Percentiles rank a stretch among this genome's conserved stretches.
phyloP scores from a whole-genome alignment of 2,329 filamentous ascomycete species.

The Colletotrichum scovillei region DNA sequence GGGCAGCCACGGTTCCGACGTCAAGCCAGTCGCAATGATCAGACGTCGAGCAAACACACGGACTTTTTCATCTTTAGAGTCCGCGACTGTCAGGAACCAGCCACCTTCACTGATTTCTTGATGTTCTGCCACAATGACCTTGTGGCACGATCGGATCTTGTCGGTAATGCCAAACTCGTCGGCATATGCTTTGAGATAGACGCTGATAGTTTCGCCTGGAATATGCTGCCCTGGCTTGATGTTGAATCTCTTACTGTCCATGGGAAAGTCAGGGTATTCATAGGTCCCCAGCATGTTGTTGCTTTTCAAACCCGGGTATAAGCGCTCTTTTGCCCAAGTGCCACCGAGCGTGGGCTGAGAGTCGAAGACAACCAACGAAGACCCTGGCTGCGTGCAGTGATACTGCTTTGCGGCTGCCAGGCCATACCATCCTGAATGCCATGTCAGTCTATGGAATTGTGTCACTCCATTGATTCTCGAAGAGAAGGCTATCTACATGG shows the following conservation, averaged over 20 bases:
- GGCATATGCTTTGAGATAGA: constrained; percentile 59
- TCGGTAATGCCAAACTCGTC: constrained; percentile 53
- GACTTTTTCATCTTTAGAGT: constrained; percentile 12
- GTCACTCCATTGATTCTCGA: background rate
- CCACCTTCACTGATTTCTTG: constrained; percentile 45
- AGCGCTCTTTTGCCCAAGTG: constrained; percentile 74
- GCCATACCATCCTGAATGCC: constrained; percentile 60
- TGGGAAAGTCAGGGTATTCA: constrained; percentile 80
- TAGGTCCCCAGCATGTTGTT: constrained; percentile 81
- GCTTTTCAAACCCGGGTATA: constrained; percentile 76
- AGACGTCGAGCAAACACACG: constrained; percentile 56
- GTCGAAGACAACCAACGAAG: constrained; percentile 70
- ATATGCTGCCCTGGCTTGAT: constrained; percentile 59
- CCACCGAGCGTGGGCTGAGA: constrained; percentile 69
- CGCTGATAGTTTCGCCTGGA: constrained; percentile 56
- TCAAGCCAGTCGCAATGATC: constrained; percentile 67
- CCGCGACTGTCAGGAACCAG: constrained; percentile 53
- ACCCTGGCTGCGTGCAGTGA: constrained; percentile 65
- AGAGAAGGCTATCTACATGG: background rate
- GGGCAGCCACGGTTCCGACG: constrained; percentile 61
- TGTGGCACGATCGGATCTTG: constrained; percentile 52
- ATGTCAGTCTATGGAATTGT: background rate
- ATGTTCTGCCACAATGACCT: constrained; percentile 57
- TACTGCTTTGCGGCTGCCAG: constrained; percentile 72
- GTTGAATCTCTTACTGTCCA: constrained; percentile 66